Conservation (phyloP, 148 eudicot genomes). For the Heliosperma pusillum region DNA sequence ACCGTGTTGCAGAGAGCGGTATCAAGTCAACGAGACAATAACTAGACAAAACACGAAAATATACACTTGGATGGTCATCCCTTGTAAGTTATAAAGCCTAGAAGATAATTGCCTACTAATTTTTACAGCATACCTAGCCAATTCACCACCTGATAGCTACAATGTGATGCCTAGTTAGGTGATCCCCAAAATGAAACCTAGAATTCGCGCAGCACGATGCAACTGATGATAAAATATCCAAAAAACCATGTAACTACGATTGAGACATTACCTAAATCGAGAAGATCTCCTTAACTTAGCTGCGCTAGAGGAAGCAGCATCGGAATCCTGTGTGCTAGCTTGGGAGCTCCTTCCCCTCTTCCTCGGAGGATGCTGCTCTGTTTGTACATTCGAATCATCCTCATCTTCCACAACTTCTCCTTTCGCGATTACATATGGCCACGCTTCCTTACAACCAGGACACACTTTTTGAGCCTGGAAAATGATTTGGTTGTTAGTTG, state of each 20-base stretch:
- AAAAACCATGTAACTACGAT: background rate
- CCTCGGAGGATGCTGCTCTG: conserved; percentile 32
- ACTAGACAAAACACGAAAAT: background rate
- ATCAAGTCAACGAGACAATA: conserved; percentile 14
- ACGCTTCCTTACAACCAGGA: conserved; percentile 65
- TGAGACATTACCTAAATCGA: conserved; percentile 17
- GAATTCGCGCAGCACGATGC: conserved; percentile 8
- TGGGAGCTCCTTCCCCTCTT: conserved; percentile 37
- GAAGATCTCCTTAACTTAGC: conserved; percentile 31
- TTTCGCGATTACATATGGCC: conserved; percentile 54
- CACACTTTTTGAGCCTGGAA: conserved; percentile 70
- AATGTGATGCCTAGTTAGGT: background rate
- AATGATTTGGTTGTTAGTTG: background rate
- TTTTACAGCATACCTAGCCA: conserved; percentile 4
- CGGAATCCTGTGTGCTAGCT: conserved; percentile 24
- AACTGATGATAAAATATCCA: background rate
- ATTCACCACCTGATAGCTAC: background rate
- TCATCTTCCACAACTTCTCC: conserved; percentile 50
- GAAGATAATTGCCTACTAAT: background rate
- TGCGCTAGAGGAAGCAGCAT: conserved; percentile 28
- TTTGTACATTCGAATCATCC: conserved; percentile 28
- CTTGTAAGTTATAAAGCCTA: background rate
- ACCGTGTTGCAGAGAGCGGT: too few species aligned
- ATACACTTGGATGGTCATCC: background rate
- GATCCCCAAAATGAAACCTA: background rate